These are phyloP conservation scores for Fraxinus albicans DNA, from an alignment of 305 asterid genomes.

Conservation along the genomic window DNA sequence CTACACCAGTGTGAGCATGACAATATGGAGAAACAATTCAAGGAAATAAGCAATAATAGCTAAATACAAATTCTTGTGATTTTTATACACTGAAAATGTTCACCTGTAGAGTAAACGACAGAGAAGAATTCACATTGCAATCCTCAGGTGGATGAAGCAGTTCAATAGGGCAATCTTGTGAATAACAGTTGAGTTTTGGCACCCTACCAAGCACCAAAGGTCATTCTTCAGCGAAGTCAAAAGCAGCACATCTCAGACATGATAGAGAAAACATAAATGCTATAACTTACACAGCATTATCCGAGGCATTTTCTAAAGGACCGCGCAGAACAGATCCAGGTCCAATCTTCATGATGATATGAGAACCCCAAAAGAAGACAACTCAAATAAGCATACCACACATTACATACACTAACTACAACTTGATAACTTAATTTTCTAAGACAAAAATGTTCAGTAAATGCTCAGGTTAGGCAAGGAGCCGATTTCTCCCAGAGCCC, in stretches of 20 bases:
- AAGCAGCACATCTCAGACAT: slow-evolving; percentile 1
- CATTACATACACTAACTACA: slow-evolving; percentile 2
- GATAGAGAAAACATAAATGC: slow-evolving; percentile 23
- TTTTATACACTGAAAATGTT: slow-evolving; percentile 22
- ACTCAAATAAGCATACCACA: slow-evolving; percentile 11
- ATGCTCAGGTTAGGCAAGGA: background rate
- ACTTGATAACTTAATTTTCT: background rate
- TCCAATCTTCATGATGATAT: slow-evolving; percentile 65
- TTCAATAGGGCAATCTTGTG: slow-evolving; percentile 77
- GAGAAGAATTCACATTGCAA: slow-evolving; percentile 96
- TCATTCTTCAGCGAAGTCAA: slow-evolving; percentile 16
- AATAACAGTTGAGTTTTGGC: slow-evolving; percentile 74
- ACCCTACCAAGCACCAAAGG: slow-evolving; percentile 48
- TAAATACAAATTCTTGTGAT: slow-evolving; percentile 11
- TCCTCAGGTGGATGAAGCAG: slow-evolving; percentile 97
- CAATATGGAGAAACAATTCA: slow-evolving; percentile 8
- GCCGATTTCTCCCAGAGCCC: background rate
- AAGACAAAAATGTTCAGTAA: slow-evolving; percentile 9
- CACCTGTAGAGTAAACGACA: slow-evolving; percentile 97
- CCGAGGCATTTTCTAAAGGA: slow-evolving; percentile 70
- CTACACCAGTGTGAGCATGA: slow-evolving; percentile 14
- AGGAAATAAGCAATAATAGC: slow-evolving; percentile 1
- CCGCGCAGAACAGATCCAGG: slow-evolving; percentile 94
- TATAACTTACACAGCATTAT: slow-evolving; percentile 76
- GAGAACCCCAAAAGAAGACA: slow-evolving; percentile 22